Conservation (phyloP, 345 rosid species). For the Fremontodendron californicum region DNA sequence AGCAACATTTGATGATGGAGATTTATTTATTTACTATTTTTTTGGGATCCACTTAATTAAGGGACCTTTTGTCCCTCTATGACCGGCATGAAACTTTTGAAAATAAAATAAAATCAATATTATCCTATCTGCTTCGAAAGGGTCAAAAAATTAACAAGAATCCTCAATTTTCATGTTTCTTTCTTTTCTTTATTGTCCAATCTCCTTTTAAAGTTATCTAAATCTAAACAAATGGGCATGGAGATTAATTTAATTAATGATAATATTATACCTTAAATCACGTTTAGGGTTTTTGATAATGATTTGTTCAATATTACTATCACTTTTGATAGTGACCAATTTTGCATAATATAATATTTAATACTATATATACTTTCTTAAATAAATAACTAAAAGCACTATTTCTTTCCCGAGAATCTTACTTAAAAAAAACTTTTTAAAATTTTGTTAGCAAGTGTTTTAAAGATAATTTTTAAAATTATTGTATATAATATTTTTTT, state of each 20-base stretch:
- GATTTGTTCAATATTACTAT: not conserved
- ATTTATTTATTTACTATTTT: not conserved
- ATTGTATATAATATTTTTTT: no score
- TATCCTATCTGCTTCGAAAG: not conserved
- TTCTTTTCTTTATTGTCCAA: not conserved
- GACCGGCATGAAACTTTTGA: conserved; percentile 18
- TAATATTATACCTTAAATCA: not conserved
- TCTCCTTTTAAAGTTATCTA: not conserved
- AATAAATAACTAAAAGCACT: not conserved
- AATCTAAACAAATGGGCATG: not conserved
- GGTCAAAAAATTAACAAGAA: not conserved
- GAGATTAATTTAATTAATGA: not conserved
- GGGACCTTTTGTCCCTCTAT: conserved; percentile 28
- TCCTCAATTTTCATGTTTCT: not conserved
- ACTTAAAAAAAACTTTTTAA: no score
- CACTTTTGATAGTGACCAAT: conserved; percentile 1
- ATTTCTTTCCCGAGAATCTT: not conserved
- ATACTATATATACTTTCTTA: not conserved
- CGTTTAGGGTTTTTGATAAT: not conserved
- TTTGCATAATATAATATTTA: not conserved
- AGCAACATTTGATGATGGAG: conserved; percentile 21
- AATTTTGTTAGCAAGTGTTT: no score
- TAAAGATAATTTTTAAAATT: no score
- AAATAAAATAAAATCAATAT: not conserved
- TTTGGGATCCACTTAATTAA: conserved; percentile 10